Evolutionary conservation across 2,329 filamentous ascomycete species (phyloP).

Genomic region (Sclerotiophoma versabilis): DNA sequence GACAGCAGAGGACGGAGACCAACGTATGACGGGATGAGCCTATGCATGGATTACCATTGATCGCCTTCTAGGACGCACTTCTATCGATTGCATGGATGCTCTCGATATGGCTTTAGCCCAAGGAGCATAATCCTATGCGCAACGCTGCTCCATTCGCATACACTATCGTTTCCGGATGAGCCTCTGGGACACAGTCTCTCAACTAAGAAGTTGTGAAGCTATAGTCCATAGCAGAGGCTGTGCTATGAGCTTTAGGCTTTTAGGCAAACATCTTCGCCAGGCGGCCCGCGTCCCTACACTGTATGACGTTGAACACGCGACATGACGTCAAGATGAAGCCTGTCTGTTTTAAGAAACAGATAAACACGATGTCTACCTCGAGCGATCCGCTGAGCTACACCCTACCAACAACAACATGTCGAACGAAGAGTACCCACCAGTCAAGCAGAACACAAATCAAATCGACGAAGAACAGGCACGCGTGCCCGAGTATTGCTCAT

Average conservation of each 20-base stretch:
- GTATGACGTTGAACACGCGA: neutral
- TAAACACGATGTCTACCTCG: neutral
- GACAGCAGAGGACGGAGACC: slow-evolving; percentile 34
- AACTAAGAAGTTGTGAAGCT: neutral
- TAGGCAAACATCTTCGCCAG: neutral
- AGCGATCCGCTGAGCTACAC: neutral
- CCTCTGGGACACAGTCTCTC: too few species aligned
- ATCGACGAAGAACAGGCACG: slow-evolving; percentile 16
- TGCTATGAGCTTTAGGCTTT: neutral
- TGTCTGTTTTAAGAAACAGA: neutral
- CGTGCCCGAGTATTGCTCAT: neutral
- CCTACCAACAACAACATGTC: slow-evolving; percentile 4
- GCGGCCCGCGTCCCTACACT: neutral
- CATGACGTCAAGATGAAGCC: slow-evolving; percentile 16
- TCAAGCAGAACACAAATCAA: slow-evolving; percentile 18
- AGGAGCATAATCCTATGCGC: slow-evolving; percentile 16
- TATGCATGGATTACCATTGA: slow-evolving; percentile 36
- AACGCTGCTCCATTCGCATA: neutral
- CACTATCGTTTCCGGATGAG: neutral
- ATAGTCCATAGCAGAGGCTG: neutral
- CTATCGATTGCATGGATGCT: slow-evolving; percentile 42
- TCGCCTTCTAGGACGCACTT: slow-evolving; percentile 32
- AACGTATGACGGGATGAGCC: slow-evolving; percentile 49
- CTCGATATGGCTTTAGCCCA: slow-evolving; percentile 33
- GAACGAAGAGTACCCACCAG: slow-evolving; percentile 8